Percentiles rank a stretch among this genome's conserved stretches.
Conservation (phyloP, 2,329 filamentous ascomycete species). For the Sporothrix protearum region DNA sequence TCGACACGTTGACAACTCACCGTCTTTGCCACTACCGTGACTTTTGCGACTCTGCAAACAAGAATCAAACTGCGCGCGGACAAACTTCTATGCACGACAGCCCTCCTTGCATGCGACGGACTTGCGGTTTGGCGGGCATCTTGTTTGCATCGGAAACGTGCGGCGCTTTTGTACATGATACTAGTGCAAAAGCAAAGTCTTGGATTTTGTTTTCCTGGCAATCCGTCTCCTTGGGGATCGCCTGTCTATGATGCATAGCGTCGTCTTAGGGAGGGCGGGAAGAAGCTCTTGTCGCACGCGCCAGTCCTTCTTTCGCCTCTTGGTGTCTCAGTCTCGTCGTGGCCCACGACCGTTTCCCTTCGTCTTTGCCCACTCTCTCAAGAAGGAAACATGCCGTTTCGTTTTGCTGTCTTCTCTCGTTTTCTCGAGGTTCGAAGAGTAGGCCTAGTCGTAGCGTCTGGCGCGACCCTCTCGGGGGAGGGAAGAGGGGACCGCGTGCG, state of each 20-base stretch:
- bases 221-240: background rate
- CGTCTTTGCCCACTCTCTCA: background rate
- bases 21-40: background rate
- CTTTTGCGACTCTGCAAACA: background rate
- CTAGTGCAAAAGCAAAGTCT: background rate
- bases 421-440: background rate
- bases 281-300: background rate
- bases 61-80: background rate
- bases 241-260: slow-evolving; percentile 4
- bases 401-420: background rate
- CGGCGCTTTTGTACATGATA: background rate
- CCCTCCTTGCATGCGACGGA: background rate
- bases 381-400: background rate
- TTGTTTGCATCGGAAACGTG: slow-evolving; percentile 3
- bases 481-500: background rate
- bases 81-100: background rate
- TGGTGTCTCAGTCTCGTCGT: background rate
- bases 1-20: background rate
- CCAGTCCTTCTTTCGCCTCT: background rate
- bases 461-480: background rate
- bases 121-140: background rate
- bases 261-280: too few relatives aligned
- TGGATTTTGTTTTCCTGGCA: background rate
- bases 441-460: background rate
- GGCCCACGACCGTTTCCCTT: background rate